Evolutionary conservation across 176 grass and related monocot genomes (phyloP).

Genomic region (Triticum timopheevii): DNA sequence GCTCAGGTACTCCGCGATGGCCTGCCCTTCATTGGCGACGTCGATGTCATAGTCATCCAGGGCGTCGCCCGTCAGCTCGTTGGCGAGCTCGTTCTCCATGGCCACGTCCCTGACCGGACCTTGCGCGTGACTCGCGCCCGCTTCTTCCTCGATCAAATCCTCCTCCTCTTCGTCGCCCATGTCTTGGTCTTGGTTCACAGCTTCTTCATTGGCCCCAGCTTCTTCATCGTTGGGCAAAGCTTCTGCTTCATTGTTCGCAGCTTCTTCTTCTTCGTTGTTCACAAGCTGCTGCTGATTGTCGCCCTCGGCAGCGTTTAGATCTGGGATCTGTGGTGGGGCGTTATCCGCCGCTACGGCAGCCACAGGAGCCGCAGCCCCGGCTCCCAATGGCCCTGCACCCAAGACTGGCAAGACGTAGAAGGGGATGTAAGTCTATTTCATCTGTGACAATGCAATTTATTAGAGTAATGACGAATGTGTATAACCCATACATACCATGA

Average conservation of each 20-base stretch:
- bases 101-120: conserved; percentile 44
- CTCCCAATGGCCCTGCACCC: conserved; percentile 23
- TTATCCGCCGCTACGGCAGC: conserved; percentile 10
- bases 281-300: neutral
- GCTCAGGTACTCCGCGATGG: conserved; percentile 72
- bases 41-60: conserved; percentile 91
- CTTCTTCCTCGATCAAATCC: conserved; percentile 5
- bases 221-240: neutral
- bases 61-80: conserved; percentile 66
- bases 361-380: conserved; percentile 26
- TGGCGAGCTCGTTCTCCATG: conserved; percentile 74
- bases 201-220: neutral
- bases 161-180: neutral
- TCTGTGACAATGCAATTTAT: neutral
- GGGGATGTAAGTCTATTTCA: neutral
- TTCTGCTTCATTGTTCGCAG: conserved; percentile 2
- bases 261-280: conserved; percentile 21
- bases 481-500: conserved; percentile 26
- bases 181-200: neutral
- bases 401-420: neutral
- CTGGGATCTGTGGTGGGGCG: conserved; percentile 17
- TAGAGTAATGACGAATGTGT: neutral
- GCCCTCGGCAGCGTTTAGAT: conserved; percentile 14
- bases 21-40: conserved; percentile 68
- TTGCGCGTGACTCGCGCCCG: neutral